Evolutionary conservation across 352 stramenopile genomes (phyloP).

Genomic region (Phytopythium aichiense): DNA sequence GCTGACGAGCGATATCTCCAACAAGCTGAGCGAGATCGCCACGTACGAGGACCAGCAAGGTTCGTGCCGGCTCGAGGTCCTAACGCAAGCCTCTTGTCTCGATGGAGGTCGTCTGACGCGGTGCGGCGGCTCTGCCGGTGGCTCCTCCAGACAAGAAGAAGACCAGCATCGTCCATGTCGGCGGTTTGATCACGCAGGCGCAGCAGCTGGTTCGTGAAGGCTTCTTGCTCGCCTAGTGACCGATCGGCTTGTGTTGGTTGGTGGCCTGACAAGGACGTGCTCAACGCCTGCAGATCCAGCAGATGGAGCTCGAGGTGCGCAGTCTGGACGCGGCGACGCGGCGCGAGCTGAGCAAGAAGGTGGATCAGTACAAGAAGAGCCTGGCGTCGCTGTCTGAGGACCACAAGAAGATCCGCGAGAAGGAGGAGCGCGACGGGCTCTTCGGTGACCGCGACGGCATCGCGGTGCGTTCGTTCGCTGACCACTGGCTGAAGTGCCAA

Average conservation of each 20-base stretch:
- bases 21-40: constrained; percentile 85
- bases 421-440: constrained; percentile 78
- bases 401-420: constrained; percentile 78
- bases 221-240: not conserved
- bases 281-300: constrained; percentile 53
- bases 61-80: constrained; percentile 13
- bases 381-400: constrained; percentile 76
- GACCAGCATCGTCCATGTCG: constrained; percentile 73
- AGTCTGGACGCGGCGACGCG: constrained; percentile 74
- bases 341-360: constrained; percentile 85
- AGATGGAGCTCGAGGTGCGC: constrained; percentile 87
- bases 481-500: no score
- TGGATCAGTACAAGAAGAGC: constrained; percentile 89
- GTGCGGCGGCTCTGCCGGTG: not conserved
- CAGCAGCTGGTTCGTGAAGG: constrained; percentile 59
- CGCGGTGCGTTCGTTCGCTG: constrained; percentile 25
- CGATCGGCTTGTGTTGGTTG: not conserved
- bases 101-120: no score
- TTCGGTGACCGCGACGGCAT: constrained; percentile 77
- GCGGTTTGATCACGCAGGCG: constrained; percentile 76
- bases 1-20: constrained; percentile 83
- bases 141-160: constrained; percentile 79
- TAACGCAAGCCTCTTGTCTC: no score
- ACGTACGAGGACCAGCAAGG: constrained; percentile 83
- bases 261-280: not conserved